Percentiles rank a stretch among this genome's conserved stretches.
These are phyloP conservation scores for Fusarium denticulatum DNA, from an alignment of 2,329 filamentous ascomycete species.

Conservation along the genomic window DNA sequence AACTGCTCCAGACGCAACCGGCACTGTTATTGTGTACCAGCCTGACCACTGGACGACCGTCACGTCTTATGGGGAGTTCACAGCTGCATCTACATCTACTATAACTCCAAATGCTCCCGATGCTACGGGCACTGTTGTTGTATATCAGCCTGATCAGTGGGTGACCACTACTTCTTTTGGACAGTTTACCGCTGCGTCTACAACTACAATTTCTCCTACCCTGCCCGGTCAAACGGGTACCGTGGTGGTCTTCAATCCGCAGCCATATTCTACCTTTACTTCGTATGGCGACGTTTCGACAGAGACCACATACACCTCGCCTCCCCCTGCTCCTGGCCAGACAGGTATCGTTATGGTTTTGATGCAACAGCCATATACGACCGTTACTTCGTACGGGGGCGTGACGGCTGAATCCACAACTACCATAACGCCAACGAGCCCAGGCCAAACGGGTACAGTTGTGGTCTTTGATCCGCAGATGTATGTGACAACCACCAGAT, in stretches of 20 bases:
- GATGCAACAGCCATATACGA: background rate
- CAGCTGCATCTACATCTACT: background rate
- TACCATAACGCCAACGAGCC: accelerated
- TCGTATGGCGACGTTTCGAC: background rate
- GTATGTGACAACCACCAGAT: background rate
- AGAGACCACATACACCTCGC: background rate
- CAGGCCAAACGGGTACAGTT: background rate
- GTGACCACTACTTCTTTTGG: background rate
- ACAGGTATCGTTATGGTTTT: background rate
- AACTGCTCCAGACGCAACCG: background rate
- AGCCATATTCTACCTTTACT: background rate
- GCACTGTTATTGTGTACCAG: background rate
- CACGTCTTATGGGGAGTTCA: accelerated
- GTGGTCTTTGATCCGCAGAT: background rate
- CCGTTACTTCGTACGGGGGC: background rate
- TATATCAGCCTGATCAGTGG: background rate
- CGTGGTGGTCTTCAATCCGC: background rate
- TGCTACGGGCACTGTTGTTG: background rate
- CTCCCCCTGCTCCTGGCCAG: background rate
- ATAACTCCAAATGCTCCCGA: background rate
- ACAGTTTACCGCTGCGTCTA: too few species aligned
- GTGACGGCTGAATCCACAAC: background rate
- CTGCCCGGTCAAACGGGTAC: background rate
- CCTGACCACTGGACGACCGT: background rate
- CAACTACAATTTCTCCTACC: background rate